Evolutionary conservation across 805 yeast genomes (phyloP), one percentile per base, ranked within the genome.

Genomic region (Lipomyces yamanashiensis): DNA sequence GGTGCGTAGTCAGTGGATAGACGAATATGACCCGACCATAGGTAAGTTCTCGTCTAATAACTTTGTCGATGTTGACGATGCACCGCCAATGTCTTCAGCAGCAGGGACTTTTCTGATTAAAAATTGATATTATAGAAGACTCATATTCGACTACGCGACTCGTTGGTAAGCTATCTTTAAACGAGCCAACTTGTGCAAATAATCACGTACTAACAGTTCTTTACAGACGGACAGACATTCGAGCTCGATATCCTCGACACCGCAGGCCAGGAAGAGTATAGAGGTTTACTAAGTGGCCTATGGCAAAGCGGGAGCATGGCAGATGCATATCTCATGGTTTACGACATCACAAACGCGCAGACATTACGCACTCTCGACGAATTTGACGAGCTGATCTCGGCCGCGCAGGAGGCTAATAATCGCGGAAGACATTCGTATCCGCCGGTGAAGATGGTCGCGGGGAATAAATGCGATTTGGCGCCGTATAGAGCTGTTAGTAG

Each of bases 181-280:
- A 15, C 10, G 10, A 19, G 21, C 51, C 7, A 17, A 17, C 43
- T 12, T 8, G 15, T n/a, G 28, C 17, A 43, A 7, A 3, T 34
- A 12, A n/a, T 13, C 33, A 2, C 8, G 4, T 4, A 21, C 48
- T 57, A 15, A 49, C 34, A 13, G 9, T 6, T 21, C 13, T 36
- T 6, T 33, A 12, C 47, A 62, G 65, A 86, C 70, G 83, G 82
- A n/a, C 81, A 80, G 59, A 79, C 77, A 36, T 82, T 81, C 45
- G 76, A 81, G 10, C 69, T 84, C 54, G 89, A 87, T 72, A 84
- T 88, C 54, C 79, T 88, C 71, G 93, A 88, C 73, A 88, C 92
- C 17, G 92, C 92, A 7, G 89, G 89, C 37, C 91, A 87, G 77
- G 93, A 88, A 73, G 92, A 87, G 73, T 88, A 88, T 74, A 82